Conservation (phyloP, 108 stramenopile genomes). For the Fragilaria crotonensis region DNA sequence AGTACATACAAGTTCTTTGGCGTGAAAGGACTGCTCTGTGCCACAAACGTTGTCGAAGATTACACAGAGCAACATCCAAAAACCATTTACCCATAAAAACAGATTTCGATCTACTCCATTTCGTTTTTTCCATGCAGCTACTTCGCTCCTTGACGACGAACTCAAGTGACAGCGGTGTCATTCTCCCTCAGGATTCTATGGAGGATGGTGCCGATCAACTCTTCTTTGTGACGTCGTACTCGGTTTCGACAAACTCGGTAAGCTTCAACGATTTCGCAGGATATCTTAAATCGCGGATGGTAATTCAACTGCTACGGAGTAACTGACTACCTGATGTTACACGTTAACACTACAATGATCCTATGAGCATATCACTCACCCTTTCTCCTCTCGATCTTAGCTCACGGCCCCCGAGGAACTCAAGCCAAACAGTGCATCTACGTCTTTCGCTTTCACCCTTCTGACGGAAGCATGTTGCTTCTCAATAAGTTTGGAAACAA, state of each 20-base stretch:
- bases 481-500: constrained; percentile 70
- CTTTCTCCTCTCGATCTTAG: constrained; percentile 19
- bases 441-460: constrained; percentile 74
- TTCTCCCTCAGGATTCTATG: not conserved
- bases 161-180: not conserved
- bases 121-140: not conserved
- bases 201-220: constrained; percentile 28
- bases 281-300: not conserved
- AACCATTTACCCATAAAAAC: no score
- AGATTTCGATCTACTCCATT: no score
- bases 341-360: not conserved
- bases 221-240: constrained; percentile 68
- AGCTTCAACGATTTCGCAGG: constrained; percentile 2
- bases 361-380: not conserved
- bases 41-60: no score
- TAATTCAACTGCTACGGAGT: not conserved
- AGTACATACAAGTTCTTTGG: no score
- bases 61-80: no score
- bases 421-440: constrained; percentile 65
- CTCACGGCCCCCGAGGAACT: constrained; percentile 88
- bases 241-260: constrained; percentile 70
- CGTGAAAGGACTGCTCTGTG: no score
- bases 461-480: constrained; percentile 77
- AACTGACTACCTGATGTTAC: not conserved
- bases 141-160: not conserved